These are phyloP conservation scores for Hydnum rufescens DNA, from an alignment of 768 basidiomycete species.

Conservation along the genomic window DNA sequence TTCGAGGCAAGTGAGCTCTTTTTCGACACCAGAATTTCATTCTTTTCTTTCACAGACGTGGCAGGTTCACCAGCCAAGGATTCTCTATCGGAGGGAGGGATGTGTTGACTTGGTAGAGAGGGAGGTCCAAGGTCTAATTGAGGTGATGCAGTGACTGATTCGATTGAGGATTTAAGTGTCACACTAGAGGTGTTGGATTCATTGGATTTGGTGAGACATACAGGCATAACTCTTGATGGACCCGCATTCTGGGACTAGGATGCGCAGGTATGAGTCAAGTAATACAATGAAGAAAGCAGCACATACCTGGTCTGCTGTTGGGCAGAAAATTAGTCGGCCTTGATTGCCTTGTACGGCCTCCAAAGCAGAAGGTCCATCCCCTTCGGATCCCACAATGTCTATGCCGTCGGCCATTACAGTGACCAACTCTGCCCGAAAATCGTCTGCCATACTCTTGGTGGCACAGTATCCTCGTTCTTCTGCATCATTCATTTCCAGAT, in stretches of 20 bases:
- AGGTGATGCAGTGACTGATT: too few species aligned
- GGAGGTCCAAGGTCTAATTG: too few species aligned
- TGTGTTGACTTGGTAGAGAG: too few species aligned
- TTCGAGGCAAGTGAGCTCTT: slow-evolving; percentile 39
- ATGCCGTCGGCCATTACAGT: slow-evolving; percentile 20
- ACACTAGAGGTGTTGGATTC: too few species aligned
- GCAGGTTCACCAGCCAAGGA: slow-evolving; percentile 51
- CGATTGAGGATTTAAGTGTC: too few species aligned
- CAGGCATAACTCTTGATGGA: too few species aligned
- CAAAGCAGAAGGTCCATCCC: slow-evolving; percentile 5
- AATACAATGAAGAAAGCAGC: too few species aligned
- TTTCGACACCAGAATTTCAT: slow-evolving; percentile 52
- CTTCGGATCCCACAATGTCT: slow-evolving; percentile 16
- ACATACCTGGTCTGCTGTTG: neutral
- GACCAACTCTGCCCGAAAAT: slow-evolving; percentile 53
- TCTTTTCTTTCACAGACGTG: slow-evolving; percentile 34
- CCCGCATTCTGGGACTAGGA: too few species aligned
- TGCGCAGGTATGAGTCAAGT: too few species aligned
- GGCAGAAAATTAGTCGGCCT: slow-evolving; percentile 19
- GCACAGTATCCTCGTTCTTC: slow-evolving; percentile 42
- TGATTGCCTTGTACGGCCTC: slow-evolving; percentile 19
- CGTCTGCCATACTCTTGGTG: slow-evolving; percentile 44
- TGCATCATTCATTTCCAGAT: slow-evolving; percentile 90
- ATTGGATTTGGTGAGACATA: too few species aligned
- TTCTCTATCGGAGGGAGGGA: too few species aligned